A percentile compares a stretch with the other conserved stretches of the same genome.
Conservation (phyloP, 306 rosid genomes). For the Cicer arietinum region DNA sequence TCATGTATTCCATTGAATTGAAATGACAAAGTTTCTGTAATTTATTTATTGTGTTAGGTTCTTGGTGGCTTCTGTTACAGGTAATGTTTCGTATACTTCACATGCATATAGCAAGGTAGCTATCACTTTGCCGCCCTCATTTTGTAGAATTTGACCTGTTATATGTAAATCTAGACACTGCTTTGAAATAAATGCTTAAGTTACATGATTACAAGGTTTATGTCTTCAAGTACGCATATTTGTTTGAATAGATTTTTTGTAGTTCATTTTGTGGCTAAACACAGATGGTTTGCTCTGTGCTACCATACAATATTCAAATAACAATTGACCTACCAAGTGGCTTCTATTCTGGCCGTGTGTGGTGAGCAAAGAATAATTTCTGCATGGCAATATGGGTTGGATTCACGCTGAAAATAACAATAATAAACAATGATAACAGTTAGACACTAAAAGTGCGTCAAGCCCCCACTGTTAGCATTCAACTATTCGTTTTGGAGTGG, state of each 20-base stretch:
- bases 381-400: constrained; percentile 7
- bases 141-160: constrained; percentile 26
- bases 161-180: constrained; percentile 33
- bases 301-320: not conserved
- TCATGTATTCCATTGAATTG: constrained; percentile 25
- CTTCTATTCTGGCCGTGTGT: not conserved
- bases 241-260: not conserved
- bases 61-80: constrained; percentile 36
- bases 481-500: not conserved
- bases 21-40: constrained; percentile 31
- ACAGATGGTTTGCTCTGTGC: not conserved
- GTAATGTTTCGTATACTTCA: constrained; percentile 30
- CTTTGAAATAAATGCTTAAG: constrained; percentile 25
- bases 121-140: constrained; percentile 28
- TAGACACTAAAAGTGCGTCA: not conserved
- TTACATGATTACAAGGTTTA: not conserved
- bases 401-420: constrained; percentile 1
- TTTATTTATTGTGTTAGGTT: constrained; percentile 28
- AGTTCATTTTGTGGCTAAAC: not conserved
- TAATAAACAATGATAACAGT: too few species aligned
- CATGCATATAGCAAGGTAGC: constrained; percentile 35
- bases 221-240: constrained; percentile 8
- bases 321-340: too few species aligned
- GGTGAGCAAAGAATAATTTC: not conserved
- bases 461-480: not conserved